Base-by-base conservation (phyloP, 345 rosid genomes). In the Raphanus raphanistrum region DNA sequence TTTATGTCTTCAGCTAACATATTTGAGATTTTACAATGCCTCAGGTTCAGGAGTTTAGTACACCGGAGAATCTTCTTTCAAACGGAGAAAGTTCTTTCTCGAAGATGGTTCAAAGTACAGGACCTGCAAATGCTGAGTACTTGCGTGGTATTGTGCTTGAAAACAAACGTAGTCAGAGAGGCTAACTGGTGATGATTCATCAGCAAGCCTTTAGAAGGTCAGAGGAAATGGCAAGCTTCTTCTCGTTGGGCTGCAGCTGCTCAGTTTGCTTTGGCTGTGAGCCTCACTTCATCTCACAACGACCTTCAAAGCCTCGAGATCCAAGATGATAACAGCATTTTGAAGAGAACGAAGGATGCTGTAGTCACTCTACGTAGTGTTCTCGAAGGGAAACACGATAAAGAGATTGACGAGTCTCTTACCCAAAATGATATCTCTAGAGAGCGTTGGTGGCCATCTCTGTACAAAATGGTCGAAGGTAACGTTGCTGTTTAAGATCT, bases 101-200 rank as follows among this genome's bases (percentile, higher is more conserved):
- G 4, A 92, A 86, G 80, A 95, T 95, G 99, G 99, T 92, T 64
- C 96, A 87, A 74, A 95, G 99, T 79, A 95, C 98, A 6, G 99
- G 99, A 50, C 75, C 94, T 66, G 94, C 99, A 66, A 95, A 95
- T 71, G 98, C 98, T 54, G 93, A 92, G 79, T 95, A 92, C 84
- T 84, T 95, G 15, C 93, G 95, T 32, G 75, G 87, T 84, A 81
- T 94, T 74, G 98, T 83, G 21, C 87, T 89, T 2, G 89, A 84
- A 63, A 79, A 88, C 79, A 78, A 63, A 65, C 76, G 79, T 25
- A 41, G n/a, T 16, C 0, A 69, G 28, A 55, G 82, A 69, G 15
- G 81, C 29, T 15, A 61, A 60, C n/a, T n/a, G 70, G 70, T 35
- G 79, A 67, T 12, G 76, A 57, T 11, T 57, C 69, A 29, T 70